A percentile compares a stretch with the other conserved stretches of the same genome.
phyloP scores from a whole-genome alignment of 2,329 filamentous ascomycete species.

The Hortaea werneckii region DNA sequence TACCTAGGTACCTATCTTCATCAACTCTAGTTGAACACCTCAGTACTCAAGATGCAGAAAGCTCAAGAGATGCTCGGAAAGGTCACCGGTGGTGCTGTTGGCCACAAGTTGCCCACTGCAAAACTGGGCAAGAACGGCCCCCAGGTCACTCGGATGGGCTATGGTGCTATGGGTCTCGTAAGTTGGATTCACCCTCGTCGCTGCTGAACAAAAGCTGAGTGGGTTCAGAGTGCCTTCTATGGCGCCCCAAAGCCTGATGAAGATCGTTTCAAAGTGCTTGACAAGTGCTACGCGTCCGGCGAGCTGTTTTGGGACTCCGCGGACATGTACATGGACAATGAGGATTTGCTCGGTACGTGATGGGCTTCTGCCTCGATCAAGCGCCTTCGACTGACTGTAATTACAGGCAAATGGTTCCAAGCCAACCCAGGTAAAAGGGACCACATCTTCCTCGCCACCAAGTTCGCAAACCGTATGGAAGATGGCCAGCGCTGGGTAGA shows the following conservation, averaged over 20 bases:
- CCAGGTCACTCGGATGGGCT: constrained; percentile 40
- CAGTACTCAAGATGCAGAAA: constrained; percentile 7
- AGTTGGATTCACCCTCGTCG: not conserved
- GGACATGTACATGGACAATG: constrained; percentile 31
- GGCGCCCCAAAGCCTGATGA: constrained; percentile 38
- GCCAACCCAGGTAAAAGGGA: constrained; percentile 37
- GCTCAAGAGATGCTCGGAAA: constrained; percentile 13
- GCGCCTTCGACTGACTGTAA: not conserved
- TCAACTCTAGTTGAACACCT: not conserved
- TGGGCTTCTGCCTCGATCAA: not conserved
- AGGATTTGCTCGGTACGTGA: constrained; percentile 33
- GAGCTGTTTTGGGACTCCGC: constrained; percentile 43
- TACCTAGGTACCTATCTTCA: too few species aligned
- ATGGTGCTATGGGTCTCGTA: constrained; percentile 45
- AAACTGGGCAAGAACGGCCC: constrained; percentile 45
- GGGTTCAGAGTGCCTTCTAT: constrained; percentile 31
- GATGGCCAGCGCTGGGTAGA: constrained; percentile 28
- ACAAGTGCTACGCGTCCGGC: constrained; percentile 41
- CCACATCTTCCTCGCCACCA: constrained; percentile 43
- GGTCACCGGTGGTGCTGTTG: constrained; percentile 13
- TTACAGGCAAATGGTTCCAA: constrained; percentile 26
- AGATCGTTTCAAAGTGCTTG: constrained; percentile 43
- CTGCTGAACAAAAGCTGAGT: not conserved
- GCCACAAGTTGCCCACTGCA: constrained; percentile 31
- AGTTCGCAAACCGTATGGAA: constrained; percentile 39